Evolutionary conservation across 2,329 filamentous ascomycete genomes (phyloP), one percentile per base, ranked within the genome.

Genomic region (Alternaria arborescens): DNA sequence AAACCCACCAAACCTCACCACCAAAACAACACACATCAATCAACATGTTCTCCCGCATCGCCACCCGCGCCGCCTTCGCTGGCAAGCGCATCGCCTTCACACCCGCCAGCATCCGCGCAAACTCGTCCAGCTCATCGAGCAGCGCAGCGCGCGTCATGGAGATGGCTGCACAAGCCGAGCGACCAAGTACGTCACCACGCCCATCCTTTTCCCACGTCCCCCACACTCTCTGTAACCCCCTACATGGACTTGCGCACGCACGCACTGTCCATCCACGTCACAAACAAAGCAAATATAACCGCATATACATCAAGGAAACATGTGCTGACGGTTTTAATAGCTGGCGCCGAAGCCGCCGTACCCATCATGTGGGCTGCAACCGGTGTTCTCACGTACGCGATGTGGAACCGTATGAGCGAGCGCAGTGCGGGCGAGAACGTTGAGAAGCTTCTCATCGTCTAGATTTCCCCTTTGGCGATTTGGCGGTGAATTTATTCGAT

Each of bases 361-460:
- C 75, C 75, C 20, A 47, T 74, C 20, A 67, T 76, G 64, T 78
- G 75, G 74, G 68, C 62, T 12, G 52, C 71, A 4, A 74, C 68
- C 52, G 75, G 72, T 18, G 72, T 57, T 6, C 56, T 74, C 34
- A 68, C 67, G 34, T 73, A 60, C 60, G 62, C 70, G 6, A 72
- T 71, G 3, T 78, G 70, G 69, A 73, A 71, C 61, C 67, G 75
- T 24, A 69, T 73, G 59, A 72, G 68, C 28, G 73, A 74, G 55
- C 65, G 66, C 26, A 65, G 24, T 10, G 70, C 67, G 1, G 65
- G 57, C 51, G 67, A 64, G 24, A 64, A 75, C 47, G 73, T 77
- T 3, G 73, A 77, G 67, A 78, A 73, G 68, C 55, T 71, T 20
- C 62, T 72, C 12, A 66, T 72, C 34, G 67, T 72, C 30, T 72